phyloP scores from a whole-genome alignment of 2,329 filamentous ascomycete species.

The Tympanopsis confertula region DNA sequence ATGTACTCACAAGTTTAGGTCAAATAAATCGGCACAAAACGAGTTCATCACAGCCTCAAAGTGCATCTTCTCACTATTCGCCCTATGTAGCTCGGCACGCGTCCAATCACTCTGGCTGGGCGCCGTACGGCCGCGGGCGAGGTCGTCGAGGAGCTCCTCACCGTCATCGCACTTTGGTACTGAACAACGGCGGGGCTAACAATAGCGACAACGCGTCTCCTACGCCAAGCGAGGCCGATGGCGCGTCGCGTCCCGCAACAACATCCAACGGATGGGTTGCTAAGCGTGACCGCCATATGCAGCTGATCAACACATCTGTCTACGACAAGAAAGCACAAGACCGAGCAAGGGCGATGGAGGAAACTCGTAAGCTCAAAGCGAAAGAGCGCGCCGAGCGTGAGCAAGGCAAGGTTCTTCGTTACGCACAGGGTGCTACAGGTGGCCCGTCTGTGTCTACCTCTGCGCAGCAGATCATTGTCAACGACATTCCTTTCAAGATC shows the following conservation, averaged over 20 bases:
- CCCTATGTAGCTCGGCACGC: not conserved
- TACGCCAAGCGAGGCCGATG: constrained; percentile 11
- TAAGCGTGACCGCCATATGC: constrained; percentile 65
- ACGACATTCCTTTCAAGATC: constrained; percentile 65
- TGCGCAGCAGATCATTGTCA: constrained; percentile 44
- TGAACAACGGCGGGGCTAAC: not conserved
- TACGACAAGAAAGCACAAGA: constrained; percentile 64
- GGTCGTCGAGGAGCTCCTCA: not conserved
- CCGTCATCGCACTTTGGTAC: not conserved
- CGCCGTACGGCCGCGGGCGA: not conserved
- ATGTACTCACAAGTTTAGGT: not conserved
- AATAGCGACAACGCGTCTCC: constrained; percentile 9
- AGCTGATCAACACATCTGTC: constrained; percentile 70
- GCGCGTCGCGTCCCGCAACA: constrained; percentile 21
- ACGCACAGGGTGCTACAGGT: not conserved
- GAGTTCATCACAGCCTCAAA: not conserved
- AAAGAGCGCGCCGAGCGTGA: constrained; percentile 42
- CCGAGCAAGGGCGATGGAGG: constrained; percentile 60
- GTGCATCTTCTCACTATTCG: not conserved
- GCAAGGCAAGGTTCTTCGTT: constrained; percentile 29
- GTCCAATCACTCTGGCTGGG: constrained; percentile 2
- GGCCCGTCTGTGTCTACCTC: not conserved
- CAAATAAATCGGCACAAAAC: not conserved
- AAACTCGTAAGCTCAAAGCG: constrained; percentile 48
- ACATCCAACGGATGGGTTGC: constrained; percentile 47